Evolutionary conservation across 2,329 filamentous ascomycete species (phyloP), one percentile per base, ranked within the genome.

Genomic region (Pyrenochaeta sp.): DNA sequence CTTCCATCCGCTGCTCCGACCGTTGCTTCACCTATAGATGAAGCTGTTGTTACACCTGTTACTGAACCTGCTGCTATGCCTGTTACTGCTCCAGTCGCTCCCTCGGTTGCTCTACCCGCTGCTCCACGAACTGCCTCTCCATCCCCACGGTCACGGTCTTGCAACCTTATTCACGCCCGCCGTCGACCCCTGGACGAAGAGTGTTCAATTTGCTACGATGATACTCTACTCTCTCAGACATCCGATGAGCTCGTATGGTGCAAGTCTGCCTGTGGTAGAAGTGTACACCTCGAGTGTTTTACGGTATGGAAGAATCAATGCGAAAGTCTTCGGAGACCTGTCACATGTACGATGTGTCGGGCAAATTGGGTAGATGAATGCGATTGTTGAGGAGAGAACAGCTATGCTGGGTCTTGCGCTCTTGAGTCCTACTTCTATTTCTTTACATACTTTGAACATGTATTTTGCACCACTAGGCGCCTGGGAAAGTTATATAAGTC

Each of bases 151-250:
- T n/a, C 42, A 4, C 34, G n/a, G 13, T n/a, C 19, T 19, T n/a
- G 37, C 19, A 8, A 32, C 5, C 28, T 27, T 34, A 15, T 37
- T 1, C 69, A 71, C 39, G 64, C 59, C 13, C 67, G 54, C 7
- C 69, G 69, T 19, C 37, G 54, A 1, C 36, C 61, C 22, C 25
- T 72, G 3, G 32, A 62, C 15, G 57, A 60, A 19, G 52, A 62
- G 3, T 71, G 68, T n/a, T 50, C 65, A 5, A 71, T 71, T 15
- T 72, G 67, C 51, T 58, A 64, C 32, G 57, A 61, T 2, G 59
- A 54, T 47, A 44, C 12, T 3, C 44, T 19, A 8, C 49, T 65
- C 1, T 56, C 58, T 5, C 34, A 60, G 2, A 19, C 42, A 1
- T 40, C 56, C 2, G n/a, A 48, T 0, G 58, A 59, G 10, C 42